Evolutionary conservation across 805 yeast species (phyloP).

Genomic region (Barnettozyma salicaria): DNA sequence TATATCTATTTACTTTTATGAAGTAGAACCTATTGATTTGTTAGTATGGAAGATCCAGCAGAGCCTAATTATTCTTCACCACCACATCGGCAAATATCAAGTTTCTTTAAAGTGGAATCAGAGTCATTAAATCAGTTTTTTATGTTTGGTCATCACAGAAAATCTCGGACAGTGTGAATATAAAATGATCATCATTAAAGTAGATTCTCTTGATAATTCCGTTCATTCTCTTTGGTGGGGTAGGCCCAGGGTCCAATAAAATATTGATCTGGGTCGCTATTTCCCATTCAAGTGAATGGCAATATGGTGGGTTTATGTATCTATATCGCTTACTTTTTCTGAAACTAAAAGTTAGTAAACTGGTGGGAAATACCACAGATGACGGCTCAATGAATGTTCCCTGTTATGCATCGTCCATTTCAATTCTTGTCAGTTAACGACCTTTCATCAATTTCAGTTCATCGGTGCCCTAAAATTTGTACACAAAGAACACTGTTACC

Average conservation of each 20-base stretch:
- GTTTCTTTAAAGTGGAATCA: slow-evolving; percentile 24
- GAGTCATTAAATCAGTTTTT: slow-evolving; percentile 52
- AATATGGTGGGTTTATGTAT: not conserved
- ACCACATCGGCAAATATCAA: not conserved
- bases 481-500: slow-evolving; percentile 49
- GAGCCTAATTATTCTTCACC: not conserved
- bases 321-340: not conserved
- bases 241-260: too few species aligned
- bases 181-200: slow-evolving; percentile 32
- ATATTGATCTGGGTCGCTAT: too few species aligned
- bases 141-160: slow-evolving; percentile 30
- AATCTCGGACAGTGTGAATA: slow-evolving; percentile 56
- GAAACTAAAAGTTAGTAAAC: too few species aligned
- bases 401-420: too few species aligned
- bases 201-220: too few species aligned
- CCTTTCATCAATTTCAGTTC: slow-evolving; percentile 45
- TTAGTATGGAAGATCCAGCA: not conserved
- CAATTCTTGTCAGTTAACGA: slow-evolving; percentile 16
- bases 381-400: too few species aligned
- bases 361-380: too few species aligned
- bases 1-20: too few species aligned
- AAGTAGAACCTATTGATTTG: too few species aligned
- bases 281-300: too few species aligned
- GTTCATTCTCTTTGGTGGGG: too few species aligned
- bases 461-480: slow-evolving; percentile 42